A percentile compares a stretch with the other conserved stretches of the same genome.
Conservation (phyloP, 306 rosid species). For the Hippophae rhamnoides region DNA sequence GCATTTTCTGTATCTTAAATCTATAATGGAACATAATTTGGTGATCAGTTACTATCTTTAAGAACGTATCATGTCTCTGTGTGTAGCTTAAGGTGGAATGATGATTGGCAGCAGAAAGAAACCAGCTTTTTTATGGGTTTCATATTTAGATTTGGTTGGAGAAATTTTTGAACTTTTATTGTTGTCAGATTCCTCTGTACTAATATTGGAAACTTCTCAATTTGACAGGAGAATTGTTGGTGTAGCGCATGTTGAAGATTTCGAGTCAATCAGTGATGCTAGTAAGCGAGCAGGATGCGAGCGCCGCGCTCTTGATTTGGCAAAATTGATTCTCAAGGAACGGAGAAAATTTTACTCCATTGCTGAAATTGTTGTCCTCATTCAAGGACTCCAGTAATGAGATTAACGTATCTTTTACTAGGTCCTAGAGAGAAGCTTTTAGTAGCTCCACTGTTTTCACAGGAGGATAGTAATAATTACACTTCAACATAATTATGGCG, state of each 20-base stretch:
- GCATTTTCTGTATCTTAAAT: no score
- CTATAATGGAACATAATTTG: no score
- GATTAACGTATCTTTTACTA: no score
- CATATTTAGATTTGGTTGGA: not conserved
- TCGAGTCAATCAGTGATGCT: constrained; percentile 61
- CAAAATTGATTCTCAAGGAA: constrained; percentile 68
- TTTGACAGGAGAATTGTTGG: constrained; percentile 76
- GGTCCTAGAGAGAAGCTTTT: no score
- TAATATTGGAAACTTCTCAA: not conserved
- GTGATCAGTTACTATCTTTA: no score
- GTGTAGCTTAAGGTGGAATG: not conserved
- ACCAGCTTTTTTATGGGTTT: not conserved
- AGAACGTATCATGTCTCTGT: not conserved
- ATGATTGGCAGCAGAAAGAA: not conserved
- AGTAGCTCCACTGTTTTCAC: no score
- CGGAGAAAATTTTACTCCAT: constrained; percentile 50
- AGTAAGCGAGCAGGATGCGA: constrained; percentile 64
- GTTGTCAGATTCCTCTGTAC: not conserved
- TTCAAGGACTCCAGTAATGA: constrained; percentile 29
- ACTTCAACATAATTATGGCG: no score
- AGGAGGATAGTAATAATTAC: no score
- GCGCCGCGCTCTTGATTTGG: constrained; percentile 50
- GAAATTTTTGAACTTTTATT: not conserved
- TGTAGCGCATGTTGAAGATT: constrained; percentile 82
- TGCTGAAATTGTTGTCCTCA: constrained; percentile 46